Evolutionary conservation across 495 filamentous ascomycete species (phyloP).

Genomic region (Mycothermus thermophilus): DNA sequence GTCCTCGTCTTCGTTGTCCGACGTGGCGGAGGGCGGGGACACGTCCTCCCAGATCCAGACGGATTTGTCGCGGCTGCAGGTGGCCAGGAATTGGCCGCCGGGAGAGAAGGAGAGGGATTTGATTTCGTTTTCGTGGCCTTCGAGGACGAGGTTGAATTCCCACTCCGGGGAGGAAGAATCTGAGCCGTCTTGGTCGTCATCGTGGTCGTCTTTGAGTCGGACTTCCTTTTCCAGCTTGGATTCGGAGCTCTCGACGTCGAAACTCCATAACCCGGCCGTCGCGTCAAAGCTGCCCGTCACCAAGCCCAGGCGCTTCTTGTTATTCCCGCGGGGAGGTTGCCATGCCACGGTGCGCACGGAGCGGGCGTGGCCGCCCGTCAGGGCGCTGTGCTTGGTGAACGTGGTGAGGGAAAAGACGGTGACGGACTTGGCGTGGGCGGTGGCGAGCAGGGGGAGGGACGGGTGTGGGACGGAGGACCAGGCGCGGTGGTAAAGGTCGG

Average conservation of each 20-base stretch:
- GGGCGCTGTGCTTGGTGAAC: slow-evolving; percentile 59
- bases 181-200: slow-evolving; percentile 21
- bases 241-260: slow-evolving; percentile 27
- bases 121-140: slow-evolving; percentile 89
- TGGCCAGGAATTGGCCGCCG: slow-evolving; percentile 69
- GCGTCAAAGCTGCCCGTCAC: slow-evolving; percentile 86
- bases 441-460: slow-evolving; percentile 74
- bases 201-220: slow-evolving; percentile 5
- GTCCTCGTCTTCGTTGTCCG: slow-evolving; percentile 57
- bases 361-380: slow-evolving; percentile 81
- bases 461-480: slow-evolving; percentile 83
- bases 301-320: slow-evolving; percentile 50
- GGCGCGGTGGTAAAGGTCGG: slow-evolving; percentile 63
- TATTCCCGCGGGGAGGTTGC: slow-evolving; percentile 47
- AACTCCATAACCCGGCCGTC: slow-evolving; percentile 76
- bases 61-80: slow-evolving; percentile 79
- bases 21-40: slow-evolving; percentile 27
- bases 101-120: slow-evolving; percentile 74
- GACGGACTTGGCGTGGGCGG: slow-evolving; percentile 70
- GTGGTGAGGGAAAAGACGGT: slow-evolving; percentile 76
- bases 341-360: slow-evolving; percentile 68
- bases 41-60: slow-evolving; percentile 99
- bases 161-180: slow-evolving; percentile 82
- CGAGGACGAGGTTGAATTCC: slow-evolving; percentile 74
- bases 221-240: slow-evolving; percentile 6